Evolutionary conservation across 2,329 filamentous ascomycete genomes (phyloP), one percentile per base, ranked within the genome.

Genomic region (Teratosphaeria zuluensis): DNA sequence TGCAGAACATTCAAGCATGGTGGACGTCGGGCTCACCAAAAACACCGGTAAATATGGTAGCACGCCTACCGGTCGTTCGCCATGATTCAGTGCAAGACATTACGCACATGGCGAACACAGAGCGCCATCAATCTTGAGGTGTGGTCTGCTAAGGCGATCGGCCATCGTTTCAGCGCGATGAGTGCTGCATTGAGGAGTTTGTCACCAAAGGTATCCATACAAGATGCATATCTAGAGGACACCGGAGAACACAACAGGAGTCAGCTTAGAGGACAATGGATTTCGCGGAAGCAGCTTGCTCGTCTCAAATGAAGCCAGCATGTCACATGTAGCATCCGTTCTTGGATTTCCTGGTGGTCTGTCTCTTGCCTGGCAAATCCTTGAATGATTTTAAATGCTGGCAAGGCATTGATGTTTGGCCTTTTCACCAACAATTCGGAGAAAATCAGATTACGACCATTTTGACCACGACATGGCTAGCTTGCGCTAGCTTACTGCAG

Each of bases 1-100:
- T 89, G 79, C 76, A 82, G 66, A 89, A 88, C 68, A 78, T 88
- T 55, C 74, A 86, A 72, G 79, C 80, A 0, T 84, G 84, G 56
- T 66, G 87, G 58, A 69, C 69, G 1, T 80, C 78, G 0, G 73
- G 74, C 1, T 70, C 78, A 58, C 71, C 82, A 1, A 71, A 85
- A 32, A 84, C 84, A 54, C 81, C 85, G 0, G 84, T 87, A 14
- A 88, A 88, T 68, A 21, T 19, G 24, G 21, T 24, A 21, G 9
- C 42, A 19, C n/a, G 42, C 19, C 4, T 9, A 21, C n/a, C 42
- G 6, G 42, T 48, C 42, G 42, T 19, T 42, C 35, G 42, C 42
- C 42, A 48, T 21, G 42, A 48, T 48, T 48, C 42, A 21, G 42
- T 21, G 6, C 42, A 48, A 48, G n/a, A 48, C n/a, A 19, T 48